phyloP scores from a whole-genome alignment of 495 filamentous ascomycete species.

The Penicillium daleae region DNA sequence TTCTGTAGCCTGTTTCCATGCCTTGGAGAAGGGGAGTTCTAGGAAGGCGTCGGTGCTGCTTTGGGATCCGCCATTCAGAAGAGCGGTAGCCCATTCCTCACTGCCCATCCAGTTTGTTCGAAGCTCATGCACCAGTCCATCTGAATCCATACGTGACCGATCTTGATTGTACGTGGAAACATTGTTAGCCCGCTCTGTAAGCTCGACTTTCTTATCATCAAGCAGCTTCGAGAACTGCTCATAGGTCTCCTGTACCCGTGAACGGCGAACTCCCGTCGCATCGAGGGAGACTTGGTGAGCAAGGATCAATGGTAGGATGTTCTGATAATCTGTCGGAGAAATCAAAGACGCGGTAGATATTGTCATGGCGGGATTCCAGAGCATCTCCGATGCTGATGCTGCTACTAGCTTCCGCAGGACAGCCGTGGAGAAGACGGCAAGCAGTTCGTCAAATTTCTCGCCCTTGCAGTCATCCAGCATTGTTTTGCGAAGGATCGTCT shows the following conservation, averaged over 20 bases:
- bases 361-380: constrained; percentile 52
- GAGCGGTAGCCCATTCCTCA: constrained; percentile 65
- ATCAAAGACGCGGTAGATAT: constrained; percentile 66
- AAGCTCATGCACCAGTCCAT: constrained; percentile 50
- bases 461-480: constrained; percentile 93
- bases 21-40: constrained; percentile 62
- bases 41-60: constrained; percentile 64
- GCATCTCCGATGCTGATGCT: constrained; percentile 38
- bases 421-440: constrained; percentile 76
- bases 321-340: constrained; percentile 60
- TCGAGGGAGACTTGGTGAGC: constrained; percentile 70
- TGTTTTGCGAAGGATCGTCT: constrained; percentile 78
- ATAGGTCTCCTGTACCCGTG: constrained; percentile 52
- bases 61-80: constrained; percentile 67
- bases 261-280: constrained; percentile 46
- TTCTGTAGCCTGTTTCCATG: constrained; percentile 64
- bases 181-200: constrained; percentile 38
- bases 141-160: constrained; percentile 41
- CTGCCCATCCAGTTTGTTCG: constrained; percentile 76
- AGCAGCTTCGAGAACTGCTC: constrained; percentile 64
- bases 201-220: constrained; percentile 52
- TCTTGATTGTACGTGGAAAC: constrained; percentile 22
- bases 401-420: constrained; percentile 72
- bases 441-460: constrained; percentile 77
- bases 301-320: constrained; percentile 67